Conservation (phyloP, 768 basidiomycete genomes). For the Wakefieldia striispora region DNA sequence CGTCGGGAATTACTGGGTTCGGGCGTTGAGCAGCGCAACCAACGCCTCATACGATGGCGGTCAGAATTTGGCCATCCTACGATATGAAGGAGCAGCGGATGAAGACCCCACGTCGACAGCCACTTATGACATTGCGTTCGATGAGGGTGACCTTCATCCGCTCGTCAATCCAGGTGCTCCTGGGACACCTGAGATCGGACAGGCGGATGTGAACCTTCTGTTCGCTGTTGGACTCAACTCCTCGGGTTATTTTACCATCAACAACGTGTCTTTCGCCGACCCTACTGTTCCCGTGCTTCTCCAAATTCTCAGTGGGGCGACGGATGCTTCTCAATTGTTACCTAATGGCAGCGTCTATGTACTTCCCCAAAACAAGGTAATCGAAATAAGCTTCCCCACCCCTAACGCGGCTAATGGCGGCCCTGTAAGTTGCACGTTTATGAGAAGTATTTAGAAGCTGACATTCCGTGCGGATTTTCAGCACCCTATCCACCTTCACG, state of each 20-base stretch:
- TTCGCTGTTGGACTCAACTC: slow-evolving; percentile 4
- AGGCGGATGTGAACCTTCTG: slow-evolving; percentile 38
- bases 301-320: slow-evolving; percentile 52
- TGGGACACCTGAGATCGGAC: slow-evolving; percentile 33
- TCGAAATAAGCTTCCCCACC: slow-evolving; percentile 44
- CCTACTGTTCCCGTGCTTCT: slow-evolving; percentile 50
- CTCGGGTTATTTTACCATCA: slow-evolving; percentile 15
- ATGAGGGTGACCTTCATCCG: slow-evolving; percentile 40
- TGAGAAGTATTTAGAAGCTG: neutral
- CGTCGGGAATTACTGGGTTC: slow-evolving; percentile 53
- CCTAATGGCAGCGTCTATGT: slow-evolving; percentile 45
- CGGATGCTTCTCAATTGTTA: slow-evolving; percentile 41
- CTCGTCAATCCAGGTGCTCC: slow-evolving; percentile 34
- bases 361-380: slow-evolving; percentile 41
- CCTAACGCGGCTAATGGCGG: slow-evolving; percentile 19
- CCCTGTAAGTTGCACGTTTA: slow-evolving; percentile 17
- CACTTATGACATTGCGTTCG: slow-evolving; percentile 28
- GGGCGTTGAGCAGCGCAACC: slow-evolving; percentile 36
- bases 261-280: slow-evolving; percentile 31
- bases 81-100: slow-evolving; percentile 41
- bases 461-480: neutral
- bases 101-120: slow-evolving; percentile 37
- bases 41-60: slow-evolving; percentile 31
- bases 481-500: slow-evolving; percentile 38
- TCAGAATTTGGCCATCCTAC: slow-evolving; percentile 48